Conservation (phyloP, 768 basidiomycete species). For the Pleurotus tuoliensis region DNA sequence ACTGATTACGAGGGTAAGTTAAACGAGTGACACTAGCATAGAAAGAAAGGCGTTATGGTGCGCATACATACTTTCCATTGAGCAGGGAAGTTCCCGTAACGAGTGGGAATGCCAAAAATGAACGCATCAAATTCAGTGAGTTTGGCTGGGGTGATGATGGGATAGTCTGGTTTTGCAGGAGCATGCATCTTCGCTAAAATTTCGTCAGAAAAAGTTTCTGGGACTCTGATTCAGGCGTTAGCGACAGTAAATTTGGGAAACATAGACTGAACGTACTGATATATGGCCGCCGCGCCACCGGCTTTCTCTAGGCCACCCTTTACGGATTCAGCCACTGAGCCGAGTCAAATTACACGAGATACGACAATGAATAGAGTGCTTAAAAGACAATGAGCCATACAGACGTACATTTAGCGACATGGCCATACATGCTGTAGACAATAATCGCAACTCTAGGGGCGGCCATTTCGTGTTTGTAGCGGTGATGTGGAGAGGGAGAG, state of each 20-base stretch:
- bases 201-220: slow-evolving; percentile 74
- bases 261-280: slow-evolving; percentile 39
- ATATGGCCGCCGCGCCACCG: slow-evolving; percentile 49
- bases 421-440: slow-evolving; percentile 74
- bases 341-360: no score
- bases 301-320: slow-evolving; percentile 43
- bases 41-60: not conserved
- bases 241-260: not conserved
- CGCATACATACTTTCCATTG: slow-evolving; percentile 62
- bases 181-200: slow-evolving; percentile 68
- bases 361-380: slow-evolving; percentile 6
- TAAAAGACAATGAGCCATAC: not conserved
- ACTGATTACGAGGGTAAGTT: slow-evolving; percentile 26
- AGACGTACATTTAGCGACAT: slow-evolving; percentile 60
- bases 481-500: not conserved
- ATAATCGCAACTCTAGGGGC: slow-evolving; percentile 63
- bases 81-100: slow-evolving; percentile 76
- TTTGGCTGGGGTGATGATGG: slow-evolving; percentile 51
- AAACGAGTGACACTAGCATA: not conserved
- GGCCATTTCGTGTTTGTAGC: not conserved
- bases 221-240: slow-evolving; percentile 40
- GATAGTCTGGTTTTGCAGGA: slow-evolving; percentile 67
- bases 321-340: slow-evolving; percentile 56
- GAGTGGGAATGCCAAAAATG: slow-evolving; percentile 75
- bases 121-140: slow-evolving; percentile 65